These are phyloP conservation scores for Rasamsonia emersonii DNA, from an alignment of 2,329 filamentous ascomycete genomes.

Conservation along the genomic window DNA sequence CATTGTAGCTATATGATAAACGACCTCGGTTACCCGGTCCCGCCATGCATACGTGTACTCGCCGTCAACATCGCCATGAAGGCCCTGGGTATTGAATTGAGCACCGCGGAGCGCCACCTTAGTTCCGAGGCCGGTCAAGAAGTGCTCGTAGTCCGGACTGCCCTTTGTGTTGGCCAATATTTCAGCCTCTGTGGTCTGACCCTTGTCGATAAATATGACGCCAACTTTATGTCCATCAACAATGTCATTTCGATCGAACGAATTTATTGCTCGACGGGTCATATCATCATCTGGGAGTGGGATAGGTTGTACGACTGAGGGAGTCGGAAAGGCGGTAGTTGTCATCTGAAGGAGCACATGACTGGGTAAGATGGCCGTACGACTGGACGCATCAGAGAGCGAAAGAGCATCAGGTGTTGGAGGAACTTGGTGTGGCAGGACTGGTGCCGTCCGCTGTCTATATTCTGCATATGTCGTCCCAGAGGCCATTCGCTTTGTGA, in stretches of 20 bases:
- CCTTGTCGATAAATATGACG: slow-evolving; percentile 84
- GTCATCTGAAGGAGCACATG: slow-evolving; percentile 39
- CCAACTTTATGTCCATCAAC: slow-evolving; percentile 95
- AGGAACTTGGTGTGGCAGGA: slow-evolving; percentile 38
- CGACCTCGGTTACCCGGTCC: slow-evolving; percentile 86
- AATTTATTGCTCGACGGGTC: slow-evolving; percentile 63
- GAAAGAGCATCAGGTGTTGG: slow-evolving; percentile 31
- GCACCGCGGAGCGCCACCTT: slow-evolving; percentile 72
- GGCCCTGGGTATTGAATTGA: slow-evolving; percentile 84
- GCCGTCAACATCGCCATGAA: slow-evolving; percentile 78
- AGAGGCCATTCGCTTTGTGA: slow-evolving; percentile 44
- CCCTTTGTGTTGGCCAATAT: slow-evolving; percentile 82
- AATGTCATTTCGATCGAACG: slow-evolving; percentile 79
- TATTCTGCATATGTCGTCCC: slow-evolving; percentile 43
- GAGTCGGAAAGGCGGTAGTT: slow-evolving; percentile 36
- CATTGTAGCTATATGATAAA: slow-evolving; percentile 93
- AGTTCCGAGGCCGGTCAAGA: slow-evolving; percentile 73
- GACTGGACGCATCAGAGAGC: slow-evolving; percentile 27
- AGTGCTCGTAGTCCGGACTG: slow-evolving; percentile 78
- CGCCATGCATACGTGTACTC: slow-evolving; percentile 89
- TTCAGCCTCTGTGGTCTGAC: slow-evolving; percentile 71
- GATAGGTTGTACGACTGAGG: slow-evolving; percentile 56
- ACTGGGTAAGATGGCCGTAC: slow-evolving; percentile 36
- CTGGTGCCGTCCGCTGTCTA: slow-evolving; percentile 37
- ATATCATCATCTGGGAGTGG: slow-evolving; percentile 65